Base-by-base conservation (phyloP, 2,329 filamentous ascomycete species). In the Fusarium coicis region DNA sequence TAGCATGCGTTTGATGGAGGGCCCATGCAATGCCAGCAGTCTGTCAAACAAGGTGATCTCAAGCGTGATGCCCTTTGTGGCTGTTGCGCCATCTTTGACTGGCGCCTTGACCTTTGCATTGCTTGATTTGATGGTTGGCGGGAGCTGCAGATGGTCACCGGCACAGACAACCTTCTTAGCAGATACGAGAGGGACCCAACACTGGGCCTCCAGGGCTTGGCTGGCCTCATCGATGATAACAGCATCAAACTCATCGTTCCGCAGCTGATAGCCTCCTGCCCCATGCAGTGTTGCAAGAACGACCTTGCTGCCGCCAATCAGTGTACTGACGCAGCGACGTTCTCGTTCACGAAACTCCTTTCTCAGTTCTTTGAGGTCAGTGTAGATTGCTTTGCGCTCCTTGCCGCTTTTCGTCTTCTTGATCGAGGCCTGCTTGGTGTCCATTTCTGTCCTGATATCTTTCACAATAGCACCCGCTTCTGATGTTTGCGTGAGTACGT, bases 171-270 rank as follows among this genome's bases (percentile, higher is more conserved):
- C 91, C 84, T 98, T 98, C 74, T 87, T 90, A 0, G 94, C 94
- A 44, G 90, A 88, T 23, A 98, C 83, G 52, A 99, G 83, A 16
- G 96, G 92, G 57, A 98, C 95, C 96, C 96, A 99, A 83, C 95
- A 98, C 82, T 98, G 96, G 2, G 96, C 95, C 83, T 99, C 96
- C 15, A 98, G 86, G 4, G 96, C 96, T 81, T 99, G 96, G 80
- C 93, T 97, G 9, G 95, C 96, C 84, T 99, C 96, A 78, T 99
- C 96, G 63, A 99, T 94, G 68, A 99, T 91, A 34, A 99, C 93
- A 9, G 97, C 93, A 81, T 99, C 96, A 73, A 99, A 99, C 58
- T 89, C 85, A 78, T 97, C 91, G 69, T 91, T 89, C 68, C 90
- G 91, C 37, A 97, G 85, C 82, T 98, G 94, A 76, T 91, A 92